phyloP scores from a whole-genome alignment of 2,329 filamentous ascomycete genomes.

The Nothopassalora personata region DNA sequence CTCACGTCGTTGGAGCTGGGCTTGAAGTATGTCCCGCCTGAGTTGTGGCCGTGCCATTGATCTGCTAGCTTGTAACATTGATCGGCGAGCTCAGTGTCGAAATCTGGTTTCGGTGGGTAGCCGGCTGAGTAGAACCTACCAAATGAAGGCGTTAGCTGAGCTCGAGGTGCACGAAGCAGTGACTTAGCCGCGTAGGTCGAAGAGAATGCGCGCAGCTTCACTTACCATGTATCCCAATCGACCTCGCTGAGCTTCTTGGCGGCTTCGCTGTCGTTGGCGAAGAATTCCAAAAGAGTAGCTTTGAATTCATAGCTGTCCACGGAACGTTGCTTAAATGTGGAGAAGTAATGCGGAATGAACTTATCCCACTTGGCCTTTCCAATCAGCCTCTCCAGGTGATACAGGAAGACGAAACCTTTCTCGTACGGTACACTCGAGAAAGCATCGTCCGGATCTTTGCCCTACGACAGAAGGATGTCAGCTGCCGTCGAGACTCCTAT shows the following conservation, averaged over 20 bases:
- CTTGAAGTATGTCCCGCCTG: slow-evolving; percentile 41
- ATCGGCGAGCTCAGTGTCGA: slow-evolving; percentile 83
- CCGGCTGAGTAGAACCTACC: slow-evolving; percentile 72
- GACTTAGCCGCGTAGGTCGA: too few species aligned
- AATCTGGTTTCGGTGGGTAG: slow-evolving; percentile 81
- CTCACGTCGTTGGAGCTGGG: slow-evolving; percentile 65
- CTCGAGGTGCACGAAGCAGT: too few species aligned
- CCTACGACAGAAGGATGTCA: slow-evolving; percentile 32
- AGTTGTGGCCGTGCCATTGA: slow-evolving; percentile 64
- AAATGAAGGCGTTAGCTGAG: too few species aligned
- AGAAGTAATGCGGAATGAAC: slow-evolving; percentile 95
- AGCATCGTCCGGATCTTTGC: slow-evolving; percentile 89
- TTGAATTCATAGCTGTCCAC: slow-evolving; percentile 95
- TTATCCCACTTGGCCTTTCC: slow-evolving; percentile 84
- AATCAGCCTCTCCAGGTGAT: slow-evolving; percentile 79
- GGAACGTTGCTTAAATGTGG: slow-evolving; percentile 75
- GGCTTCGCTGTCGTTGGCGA: slow-evolving; percentile 59
- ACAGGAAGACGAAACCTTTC: slow-evolving; percentile 93
- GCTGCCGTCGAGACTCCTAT: background rate
- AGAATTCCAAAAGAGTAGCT: slow-evolving; percentile 79
- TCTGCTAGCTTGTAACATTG: slow-evolving; percentile 75
- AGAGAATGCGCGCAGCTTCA: too few species aligned
- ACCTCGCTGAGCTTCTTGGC: slow-evolving; percentile 62
- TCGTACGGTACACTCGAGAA: slow-evolving; percentile 93
- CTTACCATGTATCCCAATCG: slow-evolving; percentile 73